Conservation (phyloP, 306 rosid species). For the Citrullus amarus region DNA sequence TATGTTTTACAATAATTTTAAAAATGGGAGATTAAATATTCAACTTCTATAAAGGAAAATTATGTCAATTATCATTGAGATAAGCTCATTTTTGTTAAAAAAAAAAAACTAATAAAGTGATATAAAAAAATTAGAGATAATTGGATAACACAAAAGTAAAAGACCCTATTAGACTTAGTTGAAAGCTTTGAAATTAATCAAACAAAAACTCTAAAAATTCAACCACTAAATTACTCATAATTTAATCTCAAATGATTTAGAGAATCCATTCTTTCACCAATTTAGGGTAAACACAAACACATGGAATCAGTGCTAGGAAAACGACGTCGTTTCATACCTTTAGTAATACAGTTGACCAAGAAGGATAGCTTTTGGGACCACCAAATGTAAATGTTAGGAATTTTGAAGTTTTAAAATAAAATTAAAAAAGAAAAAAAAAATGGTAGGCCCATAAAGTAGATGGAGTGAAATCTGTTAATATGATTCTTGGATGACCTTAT, state of each 20-base stretch:
- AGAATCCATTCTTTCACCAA: neutral
- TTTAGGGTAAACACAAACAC: neutral
- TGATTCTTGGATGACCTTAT: constrained; percentile 23
- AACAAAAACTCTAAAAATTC: no score
- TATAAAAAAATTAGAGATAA: no score
- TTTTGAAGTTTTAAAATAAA: neutral
- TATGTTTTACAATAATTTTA: no score
- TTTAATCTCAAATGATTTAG: neutral
- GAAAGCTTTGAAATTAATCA: no score
- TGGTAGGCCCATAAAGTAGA: constrained; percentile 15
- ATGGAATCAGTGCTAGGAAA: neutral
- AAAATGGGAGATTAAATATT: no score
- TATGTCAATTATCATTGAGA: no score
- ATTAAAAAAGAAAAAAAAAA: no score
- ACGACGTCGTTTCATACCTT: neutral
- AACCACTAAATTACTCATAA: neutral
- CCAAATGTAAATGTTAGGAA: neutral
- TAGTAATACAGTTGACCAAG: neutral
- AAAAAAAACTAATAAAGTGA: no score
- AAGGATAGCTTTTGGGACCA: neutral
- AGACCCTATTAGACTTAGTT: no score
- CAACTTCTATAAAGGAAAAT: no score
- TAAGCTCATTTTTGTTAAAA: no score
- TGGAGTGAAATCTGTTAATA: constrained; percentile 7
- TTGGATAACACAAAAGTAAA: no score